Evolutionary conservation across 306 rosid genomes (phyloP).

Genomic region (Erythrophleum fordii): DNA sequence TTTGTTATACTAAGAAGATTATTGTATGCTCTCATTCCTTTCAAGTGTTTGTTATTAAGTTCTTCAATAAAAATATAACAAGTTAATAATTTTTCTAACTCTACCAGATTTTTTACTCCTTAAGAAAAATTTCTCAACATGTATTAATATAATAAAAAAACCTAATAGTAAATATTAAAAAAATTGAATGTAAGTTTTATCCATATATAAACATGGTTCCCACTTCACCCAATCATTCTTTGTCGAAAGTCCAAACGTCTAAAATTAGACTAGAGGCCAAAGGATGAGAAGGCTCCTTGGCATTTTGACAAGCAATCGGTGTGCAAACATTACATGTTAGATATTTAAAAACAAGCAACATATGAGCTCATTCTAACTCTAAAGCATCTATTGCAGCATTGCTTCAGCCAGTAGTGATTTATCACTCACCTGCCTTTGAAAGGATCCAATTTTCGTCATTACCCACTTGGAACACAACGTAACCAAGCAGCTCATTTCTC

Average conservation of each 20-base stretch:
- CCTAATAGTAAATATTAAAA: neutral
- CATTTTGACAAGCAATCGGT: slow-evolving; percentile 3
- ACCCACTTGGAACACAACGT: slow-evolving; percentile 34
- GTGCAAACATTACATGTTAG: neutral
- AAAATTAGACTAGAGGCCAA: neutral
- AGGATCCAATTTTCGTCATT: slow-evolving; percentile 57
- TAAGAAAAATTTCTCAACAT: neutral
- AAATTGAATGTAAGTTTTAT: neutral
- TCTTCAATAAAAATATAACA: neutral
- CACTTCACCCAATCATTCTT: neutral
- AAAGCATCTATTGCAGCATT: neutral
- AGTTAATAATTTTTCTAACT: no score
- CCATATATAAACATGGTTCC: slow-evolving; percentile 1
- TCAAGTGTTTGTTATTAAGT: neutral
- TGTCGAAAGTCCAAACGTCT: neutral
- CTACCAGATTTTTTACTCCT: no score
- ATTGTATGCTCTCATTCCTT: neutral
- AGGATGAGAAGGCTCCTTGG: neutral
- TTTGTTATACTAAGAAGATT: slow-evolving; percentile 13
- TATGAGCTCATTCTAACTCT: neutral
- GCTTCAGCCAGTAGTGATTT: neutral
- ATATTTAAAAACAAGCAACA: slow-evolving; percentile 6
- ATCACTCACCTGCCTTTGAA: slow-evolving; percentile 42
- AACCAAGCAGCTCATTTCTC: slow-evolving; percentile 38
- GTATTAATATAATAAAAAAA: neutral